phyloP scores from a whole-genome alignment of 768 basidiomycete species.

The Phaffia tasmanica region DNA sequence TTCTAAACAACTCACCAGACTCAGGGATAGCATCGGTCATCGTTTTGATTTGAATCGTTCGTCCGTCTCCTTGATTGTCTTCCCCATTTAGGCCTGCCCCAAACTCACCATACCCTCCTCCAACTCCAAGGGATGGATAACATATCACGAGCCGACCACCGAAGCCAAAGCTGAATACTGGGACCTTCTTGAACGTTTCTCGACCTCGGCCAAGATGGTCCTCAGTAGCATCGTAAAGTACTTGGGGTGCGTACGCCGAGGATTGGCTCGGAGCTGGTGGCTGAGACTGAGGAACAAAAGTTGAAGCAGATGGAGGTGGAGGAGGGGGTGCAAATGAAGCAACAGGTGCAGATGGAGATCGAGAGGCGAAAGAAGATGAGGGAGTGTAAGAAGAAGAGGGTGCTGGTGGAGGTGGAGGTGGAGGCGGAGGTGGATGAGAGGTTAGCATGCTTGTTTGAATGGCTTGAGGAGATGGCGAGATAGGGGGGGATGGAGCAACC shows the following conservation, averaged over 20 bases:
- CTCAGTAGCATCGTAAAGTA: constrained; percentile 1
- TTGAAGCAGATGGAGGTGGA: background rate
- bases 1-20: constrained; percentile 5
- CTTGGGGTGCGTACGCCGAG: constrained; percentile 7
- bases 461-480: background rate
- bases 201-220: constrained; percentile 16
- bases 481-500: background rate
- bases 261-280: constrained; percentile 11
- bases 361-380: background rate
- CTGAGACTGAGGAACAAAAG: background rate
- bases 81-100: background rate
- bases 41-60: constrained; percentile 13
- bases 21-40: constrained; percentile 12
- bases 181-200: constrained; percentile 23
- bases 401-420: constrained; percentile 2
- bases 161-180: constrained; percentile 24
- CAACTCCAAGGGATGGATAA: constrained; percentile 14
- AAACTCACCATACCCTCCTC: constrained; percentile 5
- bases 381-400: background rate
- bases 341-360: background rate
- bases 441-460: too few species aligned
- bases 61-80: constrained; percentile 4
- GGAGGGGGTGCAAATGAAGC: constrained; percentile 14
- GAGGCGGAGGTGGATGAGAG: background rate
- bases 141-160: constrained; percentile 14